Evolutionary conservation across 129 eudicot species (phyloP), one percentile per base, ranked within the genome.

Genomic region (Rutidosis leptorrhynchoides): DNA sequence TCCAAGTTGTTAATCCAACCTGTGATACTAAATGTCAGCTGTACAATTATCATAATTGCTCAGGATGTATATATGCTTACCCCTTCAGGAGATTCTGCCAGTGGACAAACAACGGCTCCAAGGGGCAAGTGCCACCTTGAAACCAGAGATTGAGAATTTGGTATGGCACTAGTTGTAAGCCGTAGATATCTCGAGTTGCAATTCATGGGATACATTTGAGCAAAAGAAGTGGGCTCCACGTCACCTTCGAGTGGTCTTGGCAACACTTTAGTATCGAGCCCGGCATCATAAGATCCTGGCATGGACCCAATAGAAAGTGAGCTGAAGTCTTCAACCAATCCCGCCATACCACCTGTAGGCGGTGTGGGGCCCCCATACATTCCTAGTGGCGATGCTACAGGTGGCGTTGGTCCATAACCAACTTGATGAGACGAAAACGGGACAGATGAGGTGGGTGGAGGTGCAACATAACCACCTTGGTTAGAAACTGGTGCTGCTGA

Each of bases 41-140:
- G n/a, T 25, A 32, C 53, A 23, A 15, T 30, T 17, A 45, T 40
- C 46, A 45, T 12, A 71, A 56, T 55, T 56, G 19, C 48, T 30
- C 33, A 5, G 30, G 67, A 7, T 71, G 37, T 21, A 61, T 48
- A 15, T 8, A 62, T 70, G 57, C 95, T 80, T 57, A 90, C 97
- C 91, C 97, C 97, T 65, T 67, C 84, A 64, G 90, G 93, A 81
- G 94, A 75, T 83, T 82, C 95, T 46, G 97, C 97, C 49, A 90
- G 97, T 51, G 97, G 97, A 73, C 97, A 90, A 62, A 90, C 97
- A 79, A 87, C 95, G 7, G 97, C 95, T 73, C 97, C 97, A 78
- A 90, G 84, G 64, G 95, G 95, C 70, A 90, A 74, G 62, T 90
- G 97, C 97, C 97, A 90, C 82, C 95, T 79, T 35, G 97, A 87